Evolutionary conservation across 257 asterid genomes (phyloP).

Genomic region (Primulina tabacum): DNA sequence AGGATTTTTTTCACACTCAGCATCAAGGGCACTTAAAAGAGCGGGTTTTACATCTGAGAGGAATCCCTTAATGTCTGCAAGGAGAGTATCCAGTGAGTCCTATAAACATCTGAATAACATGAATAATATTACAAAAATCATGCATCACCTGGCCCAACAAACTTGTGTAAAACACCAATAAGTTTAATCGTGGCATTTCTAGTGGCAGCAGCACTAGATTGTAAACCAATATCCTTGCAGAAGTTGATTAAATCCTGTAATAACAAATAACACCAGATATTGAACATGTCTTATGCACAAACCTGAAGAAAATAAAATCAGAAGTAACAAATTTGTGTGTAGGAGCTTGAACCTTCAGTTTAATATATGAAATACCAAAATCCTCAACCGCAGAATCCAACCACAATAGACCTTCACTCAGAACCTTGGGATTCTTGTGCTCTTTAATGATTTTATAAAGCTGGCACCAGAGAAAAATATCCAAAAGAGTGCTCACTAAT

Average conservation of each 20-base stretch:
- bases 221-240: slow-evolving; percentile 94
- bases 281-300: background rate
- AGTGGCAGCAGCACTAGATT: slow-evolving; percentile 97
- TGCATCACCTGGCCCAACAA: slow-evolving; percentile 93
- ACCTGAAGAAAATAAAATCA: slow-evolving; percentile 15
- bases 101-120: slow-evolving; percentile 23
- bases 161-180: slow-evolving; percentile 84
- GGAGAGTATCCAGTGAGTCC: slow-evolving; percentile 27
- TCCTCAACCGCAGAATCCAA: slow-evolving; percentile 92
- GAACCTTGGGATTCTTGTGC: slow-evolving; percentile 98
- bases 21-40: slow-evolving; percentile 92
- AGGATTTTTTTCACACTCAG: slow-evolving; percentile 95
- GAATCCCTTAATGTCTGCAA: slow-evolving; percentile 87
- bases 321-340: slow-evolving; percentile 3
- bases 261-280: slow-evolving; percentile 4
- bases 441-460: slow-evolving; percentile 90
- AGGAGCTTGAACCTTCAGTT: slow-evolving; percentile 62
- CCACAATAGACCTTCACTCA: slow-evolving; percentile 95
- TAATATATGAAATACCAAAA: slow-evolving; percentile 76
- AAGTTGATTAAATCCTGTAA: slow-evolving; percentile 91
- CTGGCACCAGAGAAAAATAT: slow-evolving; percentile 39
- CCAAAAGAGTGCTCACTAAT: background rate
- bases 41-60: slow-evolving; percentile 97
- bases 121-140: slow-evolving; percentile 21
- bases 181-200: slow-evolving; percentile 92